Evolutionary conservation across 257 asterid species (phyloP).

Genomic region (Verbascum thapsus): DNA sequence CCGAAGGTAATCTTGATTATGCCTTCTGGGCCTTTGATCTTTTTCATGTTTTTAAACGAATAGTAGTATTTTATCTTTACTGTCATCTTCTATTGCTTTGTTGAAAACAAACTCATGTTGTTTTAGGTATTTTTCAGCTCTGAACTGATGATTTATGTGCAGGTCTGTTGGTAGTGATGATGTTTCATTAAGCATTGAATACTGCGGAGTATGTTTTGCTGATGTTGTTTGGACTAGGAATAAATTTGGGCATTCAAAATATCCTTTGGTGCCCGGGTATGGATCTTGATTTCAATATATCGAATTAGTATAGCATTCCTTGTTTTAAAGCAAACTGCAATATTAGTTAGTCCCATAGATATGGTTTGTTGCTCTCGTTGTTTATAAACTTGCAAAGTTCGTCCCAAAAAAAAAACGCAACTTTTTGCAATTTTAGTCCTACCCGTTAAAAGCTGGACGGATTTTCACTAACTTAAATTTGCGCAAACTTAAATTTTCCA

Average conservation of each 20-base stretch:
- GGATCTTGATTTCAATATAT: too few species aligned
- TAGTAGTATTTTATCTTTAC: not conserved
- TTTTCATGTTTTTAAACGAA: not conserved
- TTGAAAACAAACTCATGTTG: not conserved
- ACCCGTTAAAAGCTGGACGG: too few species aligned
- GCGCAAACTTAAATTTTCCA: too few species aligned
- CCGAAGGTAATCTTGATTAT: constrained; percentile 56
- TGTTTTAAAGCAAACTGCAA: too few species aligned
- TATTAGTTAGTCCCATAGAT: too few species aligned
- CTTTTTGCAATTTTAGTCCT: too few species aligned
- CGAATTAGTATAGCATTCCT: too few species aligned
- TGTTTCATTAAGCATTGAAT: constrained; percentile 55
- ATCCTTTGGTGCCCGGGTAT: constrained; percentile 98
- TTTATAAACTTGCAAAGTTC: too few species aligned
- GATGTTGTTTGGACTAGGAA: constrained; percentile 84
- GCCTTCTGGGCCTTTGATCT: constrained; percentile 2
- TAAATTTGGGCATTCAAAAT: constrained; percentile 55
- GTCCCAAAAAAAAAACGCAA: too few species aligned
- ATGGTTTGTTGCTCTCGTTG: too few species aligned
- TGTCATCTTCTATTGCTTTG: not conserved
- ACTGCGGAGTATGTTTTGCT: constrained; percentile 89
- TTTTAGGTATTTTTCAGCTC: not conserved
- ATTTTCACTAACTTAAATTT: too few species aligned
- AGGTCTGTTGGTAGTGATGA: constrained; percentile 76
- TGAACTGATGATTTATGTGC: constrained; percentile 17